Conservation (phyloP, 495 filamentous ascomycete species). For the Neurospora sp. region DNA sequence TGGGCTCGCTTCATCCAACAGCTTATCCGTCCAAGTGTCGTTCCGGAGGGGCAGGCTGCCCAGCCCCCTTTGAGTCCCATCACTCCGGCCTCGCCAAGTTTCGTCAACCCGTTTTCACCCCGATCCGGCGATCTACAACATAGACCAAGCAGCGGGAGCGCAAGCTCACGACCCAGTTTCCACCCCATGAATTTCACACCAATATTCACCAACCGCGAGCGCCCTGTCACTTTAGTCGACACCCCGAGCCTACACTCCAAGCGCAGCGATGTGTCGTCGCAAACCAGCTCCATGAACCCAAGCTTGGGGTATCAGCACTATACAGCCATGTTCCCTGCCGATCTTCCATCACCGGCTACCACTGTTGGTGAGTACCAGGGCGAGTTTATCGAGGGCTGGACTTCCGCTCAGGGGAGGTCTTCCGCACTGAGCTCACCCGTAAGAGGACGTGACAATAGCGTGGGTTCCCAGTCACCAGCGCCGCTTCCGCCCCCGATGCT, state of each 20-base stretch:
- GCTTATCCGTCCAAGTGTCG: constrained; percentile 22
- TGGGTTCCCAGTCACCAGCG: constrained; percentile 28
- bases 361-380: constrained; percentile 42
- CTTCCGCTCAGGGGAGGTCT: constrained; percentile 44
- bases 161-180: constrained; percentile 20
- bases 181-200: constrained; percentile 27
- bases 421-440: constrained; percentile 41
- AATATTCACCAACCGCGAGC: constrained; percentile 28
- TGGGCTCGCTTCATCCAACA: constrained; percentile 38
- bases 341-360: constrained; percentile 42
- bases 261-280: constrained; percentile 44
- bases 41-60: constrained; percentile 15
- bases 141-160: constrained; percentile 23
- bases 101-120: constrained; percentile 34
- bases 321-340: constrained; percentile 31
- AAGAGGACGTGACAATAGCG: constrained; percentile 29
- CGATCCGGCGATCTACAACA: constrained; percentile 20
- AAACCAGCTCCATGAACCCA: constrained; percentile 36
- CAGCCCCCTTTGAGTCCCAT: constrained; percentile 28
- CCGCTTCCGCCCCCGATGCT: constrained; percentile 20
- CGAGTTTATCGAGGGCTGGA: constrained; percentile 49
- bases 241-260: constrained; percentile 44
- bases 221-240: constrained; percentile 31
- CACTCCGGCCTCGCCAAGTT: constrained; percentile 34
- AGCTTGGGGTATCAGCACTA: constrained; percentile 33